Base-by-base conservation (phyloP, 495 filamentous ascomycete genomes). In the Lasiosphaeria hispida region DNA sequence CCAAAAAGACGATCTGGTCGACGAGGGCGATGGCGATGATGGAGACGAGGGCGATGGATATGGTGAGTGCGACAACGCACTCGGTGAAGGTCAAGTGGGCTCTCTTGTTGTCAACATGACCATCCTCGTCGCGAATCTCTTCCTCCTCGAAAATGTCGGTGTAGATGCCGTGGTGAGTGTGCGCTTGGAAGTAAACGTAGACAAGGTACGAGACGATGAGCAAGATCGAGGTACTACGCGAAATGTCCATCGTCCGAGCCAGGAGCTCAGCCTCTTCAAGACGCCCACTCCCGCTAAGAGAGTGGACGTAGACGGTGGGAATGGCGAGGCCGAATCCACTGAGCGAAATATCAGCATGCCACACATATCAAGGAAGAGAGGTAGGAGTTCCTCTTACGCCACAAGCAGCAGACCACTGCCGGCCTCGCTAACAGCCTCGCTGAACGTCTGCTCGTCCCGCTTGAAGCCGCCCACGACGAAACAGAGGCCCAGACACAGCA, bases 11-110 rank as follows among this genome's bases (percentile, higher is more conserved):
- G 60, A 97, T 96, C 61, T 96, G 79, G 51, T 85, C 74, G 41
- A 97, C 92, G 36, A 97, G 75, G 67, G 88, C 88, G 11, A 93
- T 83, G 33, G 92, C 88, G 47, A 91, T 88, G 67, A 96, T 70
- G 23, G 86, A 83, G 17, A 97, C 93, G 51, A 85, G 87, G 0
- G 86, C 72, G 14, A 96, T 75, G 1, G 89, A 76, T 44, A 94
- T 59, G 7, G 73, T 63, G 3, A 95, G 77, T 4, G 88, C 88
- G 14, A 96, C 4, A 17, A 88, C 18, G 56, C 85, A 86, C 67
- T 96, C 93, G 19, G 83, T 79, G 11, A 93, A 74, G 0, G 93
- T 96, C 40, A 96, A 84, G 59, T 95, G 93, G 37, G 70, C 75
- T 57, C 87, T 85, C 4, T 62, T 68, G 4, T 78, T 60, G 59